A percentile compares a stretch with the other conserved stretches of the same genome.
Evolutionary conservation across 2,329 filamentous ascomycete genomes (phyloP).

Genomic region (Trichoderma sp.): DNA sequence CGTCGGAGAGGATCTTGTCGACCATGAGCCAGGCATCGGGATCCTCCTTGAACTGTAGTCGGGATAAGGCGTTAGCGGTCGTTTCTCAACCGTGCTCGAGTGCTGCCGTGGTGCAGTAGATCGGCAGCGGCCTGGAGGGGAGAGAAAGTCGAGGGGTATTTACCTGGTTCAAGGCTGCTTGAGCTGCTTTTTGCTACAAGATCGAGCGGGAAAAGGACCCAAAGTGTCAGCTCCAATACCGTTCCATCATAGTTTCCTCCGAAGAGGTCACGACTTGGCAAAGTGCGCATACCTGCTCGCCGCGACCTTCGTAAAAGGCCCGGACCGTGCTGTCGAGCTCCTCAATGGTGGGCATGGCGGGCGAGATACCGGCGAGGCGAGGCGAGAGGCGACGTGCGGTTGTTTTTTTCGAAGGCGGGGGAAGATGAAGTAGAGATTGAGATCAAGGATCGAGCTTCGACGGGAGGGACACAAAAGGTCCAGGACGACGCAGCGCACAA

Average conservation of each 20-base stretch:
- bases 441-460: constrained; percentile 31
- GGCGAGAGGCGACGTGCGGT: constrained; percentile 20
- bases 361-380: constrained; percentile 33
- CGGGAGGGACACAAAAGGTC: constrained; percentile 28
- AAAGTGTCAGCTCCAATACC: constrained; percentile 41
- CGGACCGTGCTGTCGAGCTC: constrained; percentile 97
- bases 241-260: not conserved
- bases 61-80: constrained; percentile 4
- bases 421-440: constrained; percentile 31
- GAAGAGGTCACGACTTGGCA: not conserved
- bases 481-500: constrained; percentile 36
- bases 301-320: constrained; percentile 95
- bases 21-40: constrained; percentile 97
- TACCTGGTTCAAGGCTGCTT: constrained; percentile 91
- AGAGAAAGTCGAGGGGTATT: constrained; percentile 39
- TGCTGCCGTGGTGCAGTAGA: not conserved
- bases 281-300: constrained; percentile 72
- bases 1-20: constrained; percentile 92
- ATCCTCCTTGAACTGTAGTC: constrained; percentile 90
- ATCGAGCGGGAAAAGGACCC: constrained; percentile 40
- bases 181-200: constrained; percentile 88
- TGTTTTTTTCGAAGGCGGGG: constrained; percentile 28
- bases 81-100: not conserved
- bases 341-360: constrained; percentile 72
- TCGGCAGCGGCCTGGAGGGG: not conserved